Base-by-base conservation (phyloP, 2,329 filamentous ascomycete genomes). In the Talaromyces albobiverticillius region DNA sequence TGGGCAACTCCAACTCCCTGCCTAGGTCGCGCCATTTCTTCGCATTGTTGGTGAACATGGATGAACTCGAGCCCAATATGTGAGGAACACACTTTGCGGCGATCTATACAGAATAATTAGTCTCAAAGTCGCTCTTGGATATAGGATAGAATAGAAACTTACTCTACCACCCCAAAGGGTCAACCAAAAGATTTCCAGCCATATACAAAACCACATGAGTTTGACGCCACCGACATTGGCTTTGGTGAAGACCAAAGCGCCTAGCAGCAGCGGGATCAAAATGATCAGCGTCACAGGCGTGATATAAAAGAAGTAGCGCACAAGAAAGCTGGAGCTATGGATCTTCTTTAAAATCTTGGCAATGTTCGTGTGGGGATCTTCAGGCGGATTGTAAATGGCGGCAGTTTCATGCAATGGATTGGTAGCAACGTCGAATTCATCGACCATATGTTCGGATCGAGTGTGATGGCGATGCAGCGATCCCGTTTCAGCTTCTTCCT, bases 11-110 rank as follows among this genome's bases (percentile, higher is more conserved):
- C 43, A 97, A 80, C 62, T 91, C 85, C 56, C 86, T 86, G 18
- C 90, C 91, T 67, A 96, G 84, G 63, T 95, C 92, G 64, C 85
- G 86, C 92, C 92, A 96, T 68, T 96, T 96, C 75, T 94, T 95
- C 65, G 85, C 81, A 62, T 89, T 93, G 68, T 91, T 94, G 14
- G 92, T 94, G 65, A 90, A 86, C 4, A 93, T 76, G 63, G 86
- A 89, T 4, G 90, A 85, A 14, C 88, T 55, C 1, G 87, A 62
- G 1, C 83, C 82, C 38, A 87, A 79, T 0, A 81, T 77, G 62
- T 76, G 82, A 1, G 86, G 86, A 9, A 89, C 75, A 51, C 76
- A 78, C 70, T 88, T 88, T 7, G 85, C 81, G 13, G 86, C 73
- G 46, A 88, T 80, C 71, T 82, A 16, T 16, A n/a, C n/a, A 49